A percentile compares a stretch with the other conserved stretches of the same genome.
These are phyloP conservation scores for Thinopyrum obtusiflorum DNA, from an alignment of 202 grass and related monocot species.

Conservation along the genomic window DNA sequence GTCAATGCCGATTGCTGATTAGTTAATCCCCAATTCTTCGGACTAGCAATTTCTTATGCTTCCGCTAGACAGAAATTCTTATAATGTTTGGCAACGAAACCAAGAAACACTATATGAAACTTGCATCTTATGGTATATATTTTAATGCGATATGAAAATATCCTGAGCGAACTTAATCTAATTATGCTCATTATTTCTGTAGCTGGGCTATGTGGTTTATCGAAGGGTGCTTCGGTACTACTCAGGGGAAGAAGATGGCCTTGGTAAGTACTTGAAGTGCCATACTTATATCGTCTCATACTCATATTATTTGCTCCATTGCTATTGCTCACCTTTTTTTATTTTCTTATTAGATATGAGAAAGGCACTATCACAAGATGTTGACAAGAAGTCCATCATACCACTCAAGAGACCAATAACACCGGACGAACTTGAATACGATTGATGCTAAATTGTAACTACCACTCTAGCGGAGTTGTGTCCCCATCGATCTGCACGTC, in stretches of 20 bases:
- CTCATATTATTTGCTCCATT: slow-evolving; percentile 1
- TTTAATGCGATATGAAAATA: background rate
- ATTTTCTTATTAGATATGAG: slow-evolving; percentile 78
- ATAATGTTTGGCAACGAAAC: background rate
- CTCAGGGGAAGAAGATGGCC: slow-evolving; percentile 98
- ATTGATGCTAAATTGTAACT: slow-evolving; percentile 38
- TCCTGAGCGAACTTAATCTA: slow-evolving; percentile 4
- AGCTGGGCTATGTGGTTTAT: slow-evolving; percentile 98
- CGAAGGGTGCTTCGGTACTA: slow-evolving; percentile 96
- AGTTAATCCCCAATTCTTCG: background rate
- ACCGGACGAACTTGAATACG: slow-evolving; percentile 95
- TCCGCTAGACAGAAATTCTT: background rate
- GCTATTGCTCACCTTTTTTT: slow-evolving; percentile 8
- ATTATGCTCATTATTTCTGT: slow-evolving; percentile 1
- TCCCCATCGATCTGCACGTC: background rate
- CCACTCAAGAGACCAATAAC: slow-evolving; percentile 89
- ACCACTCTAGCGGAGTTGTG: background rate
- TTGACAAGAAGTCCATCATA: slow-evolving; percentile 79
- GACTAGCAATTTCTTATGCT: background rate
- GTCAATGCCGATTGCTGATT: slow-evolving; percentile 1
- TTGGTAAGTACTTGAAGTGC: slow-evolving; percentile 57
- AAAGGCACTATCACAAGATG: slow-evolving; percentile 85
- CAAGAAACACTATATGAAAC: background rate
- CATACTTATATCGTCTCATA: background rate
- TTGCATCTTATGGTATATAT: background rate